Conservation (phyloP, 2,329 filamentous ascomycete genomes). For the Diaporthe ilicicola region DNA sequence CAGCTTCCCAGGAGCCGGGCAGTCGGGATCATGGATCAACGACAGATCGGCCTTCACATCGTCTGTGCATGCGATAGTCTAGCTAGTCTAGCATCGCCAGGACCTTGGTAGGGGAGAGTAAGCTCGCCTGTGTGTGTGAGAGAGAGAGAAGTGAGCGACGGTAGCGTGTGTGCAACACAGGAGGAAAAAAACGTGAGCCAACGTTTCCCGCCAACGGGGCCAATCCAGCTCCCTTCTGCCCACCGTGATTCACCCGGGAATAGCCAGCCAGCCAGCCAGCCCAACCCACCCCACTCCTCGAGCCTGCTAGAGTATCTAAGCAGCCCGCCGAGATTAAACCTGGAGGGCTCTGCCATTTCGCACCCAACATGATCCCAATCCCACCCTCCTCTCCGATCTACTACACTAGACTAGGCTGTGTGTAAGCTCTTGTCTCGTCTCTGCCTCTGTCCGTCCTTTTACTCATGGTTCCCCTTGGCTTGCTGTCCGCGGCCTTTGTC, state of each 20-base stretch:
- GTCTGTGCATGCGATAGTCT: constrained; percentile 1
- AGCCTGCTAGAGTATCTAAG: constrained; percentile 7
- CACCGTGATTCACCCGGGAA: background rate
- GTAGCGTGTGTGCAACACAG: background rate
- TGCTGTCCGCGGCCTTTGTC: background rate
- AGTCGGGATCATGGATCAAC: constrained; percentile 21
- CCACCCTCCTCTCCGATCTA: constrained; percentile 16
- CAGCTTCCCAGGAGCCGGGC: background rate
- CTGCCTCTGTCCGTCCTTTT: background rate
- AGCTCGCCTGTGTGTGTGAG: too few relatives aligned
- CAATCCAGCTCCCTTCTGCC: constrained; percentile 8
- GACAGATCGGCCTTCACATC: constrained; percentile 4
- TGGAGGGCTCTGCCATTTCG: background rate
- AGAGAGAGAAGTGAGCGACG: background rate
- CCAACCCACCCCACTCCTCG: background rate
- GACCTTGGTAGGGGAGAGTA: too few relatives aligned
- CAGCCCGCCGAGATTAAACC: constrained; percentile 10
- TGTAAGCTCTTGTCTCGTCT: constrained; percentile 11
- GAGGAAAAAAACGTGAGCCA: background rate
- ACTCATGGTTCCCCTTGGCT: background rate
- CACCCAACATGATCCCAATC: constrained; percentile 26
- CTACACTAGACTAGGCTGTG: background rate
- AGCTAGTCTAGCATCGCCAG: background rate
- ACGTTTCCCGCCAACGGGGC: background rate
- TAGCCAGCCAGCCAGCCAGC: too few relatives aligned